These are phyloP conservation scores for Hypoxylon sp. DNA, from an alignment of 2,329 filamentous ascomycete genomes.

Conservation along the genomic window DNA sequence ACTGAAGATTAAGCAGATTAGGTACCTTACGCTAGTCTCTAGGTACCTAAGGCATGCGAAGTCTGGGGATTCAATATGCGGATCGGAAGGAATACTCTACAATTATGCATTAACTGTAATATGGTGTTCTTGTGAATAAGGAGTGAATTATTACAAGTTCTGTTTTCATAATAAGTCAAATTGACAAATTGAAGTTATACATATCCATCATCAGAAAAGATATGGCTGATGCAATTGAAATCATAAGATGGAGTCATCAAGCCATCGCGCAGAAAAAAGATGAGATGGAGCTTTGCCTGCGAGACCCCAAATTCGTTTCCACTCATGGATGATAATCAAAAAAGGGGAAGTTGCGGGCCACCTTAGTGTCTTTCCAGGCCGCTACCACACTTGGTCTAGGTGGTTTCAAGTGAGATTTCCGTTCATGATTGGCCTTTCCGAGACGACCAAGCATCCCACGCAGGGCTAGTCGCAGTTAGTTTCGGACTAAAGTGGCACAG, in stretches of 20 bases:
- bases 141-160: conserved; percentile 15
- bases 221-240: conserved; percentile 4
- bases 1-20: conserved; percentile 27
- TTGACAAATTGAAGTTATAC: conserved; percentile 3
- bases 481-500: conserved; percentile 28
- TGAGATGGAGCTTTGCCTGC: conserved; percentile 31
- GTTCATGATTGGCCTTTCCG: conserved; percentile 27
- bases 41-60: too few relatives aligned
- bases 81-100: conserved; percentile 21
- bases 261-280: conserved; percentile 17
- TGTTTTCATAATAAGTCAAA: conserved; percentile 4
- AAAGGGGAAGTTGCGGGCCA: conserved; percentile 15
- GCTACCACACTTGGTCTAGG: conserved; percentile 21
- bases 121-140: too few relatives aligned
- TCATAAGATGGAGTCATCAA: conserved; percentile 10
- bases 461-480: conserved; percentile 25
- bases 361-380: conserved; percentile 16
- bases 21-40: too few relatives aligned
- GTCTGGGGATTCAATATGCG: conserved; percentile 17
- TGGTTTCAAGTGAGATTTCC: conserved; percentile 33
- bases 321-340: conserved; percentile 20
- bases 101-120: conserved; percentile 6
- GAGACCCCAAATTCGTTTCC: conserved; percentile 29
- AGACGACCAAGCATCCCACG: conserved; percentile 16
- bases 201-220: conserved; percentile 16